These are phyloP conservation scores for Tetrahymena borealis DNA, from an alignment of 73 alveolate genomes.

Conservation along the genomic window DNA sequence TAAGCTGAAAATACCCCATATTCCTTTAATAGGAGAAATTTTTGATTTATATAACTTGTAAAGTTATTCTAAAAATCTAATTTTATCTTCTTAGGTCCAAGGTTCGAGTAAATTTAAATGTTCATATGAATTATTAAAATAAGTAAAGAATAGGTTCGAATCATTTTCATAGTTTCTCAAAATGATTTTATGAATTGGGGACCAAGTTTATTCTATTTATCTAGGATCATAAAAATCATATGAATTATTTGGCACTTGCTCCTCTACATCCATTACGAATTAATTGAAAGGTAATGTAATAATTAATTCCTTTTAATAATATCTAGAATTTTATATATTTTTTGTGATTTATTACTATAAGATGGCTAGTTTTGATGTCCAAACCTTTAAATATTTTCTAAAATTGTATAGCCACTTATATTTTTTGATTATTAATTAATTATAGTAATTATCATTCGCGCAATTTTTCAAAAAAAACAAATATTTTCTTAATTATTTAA, in stretches of 20 bases:
- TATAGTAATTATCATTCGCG: neutral
- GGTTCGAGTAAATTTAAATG: neutral
- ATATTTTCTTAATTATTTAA: neutral
- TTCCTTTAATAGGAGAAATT: neutral
- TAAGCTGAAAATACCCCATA: neutral
- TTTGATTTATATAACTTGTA: neutral
- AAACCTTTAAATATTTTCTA: no score
- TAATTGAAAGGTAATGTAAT: no score
- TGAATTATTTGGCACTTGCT: neutral
- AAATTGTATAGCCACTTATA: no score
- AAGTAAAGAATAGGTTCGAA: neutral
- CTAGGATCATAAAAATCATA: neutral
- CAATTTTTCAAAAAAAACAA: neutral
- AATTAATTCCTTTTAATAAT: no score
- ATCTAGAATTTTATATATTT: no score
- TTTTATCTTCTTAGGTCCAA: neutral
- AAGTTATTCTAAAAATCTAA: neutral
- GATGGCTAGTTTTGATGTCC: no score
- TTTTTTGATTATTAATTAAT: no score
- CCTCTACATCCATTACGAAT: neutral
- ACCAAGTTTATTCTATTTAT: neutral
- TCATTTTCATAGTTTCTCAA: neutral
- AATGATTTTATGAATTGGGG: neutral
- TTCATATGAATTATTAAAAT: neutral
- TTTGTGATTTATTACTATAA: no score